A percentile compares a stretch with the other conserved stretches of the same genome.
These are phyloP conservation scores for Coelastrella sp. DNA, from an alignment of 139 green algal species.

Conservation along the genomic window DNA sequence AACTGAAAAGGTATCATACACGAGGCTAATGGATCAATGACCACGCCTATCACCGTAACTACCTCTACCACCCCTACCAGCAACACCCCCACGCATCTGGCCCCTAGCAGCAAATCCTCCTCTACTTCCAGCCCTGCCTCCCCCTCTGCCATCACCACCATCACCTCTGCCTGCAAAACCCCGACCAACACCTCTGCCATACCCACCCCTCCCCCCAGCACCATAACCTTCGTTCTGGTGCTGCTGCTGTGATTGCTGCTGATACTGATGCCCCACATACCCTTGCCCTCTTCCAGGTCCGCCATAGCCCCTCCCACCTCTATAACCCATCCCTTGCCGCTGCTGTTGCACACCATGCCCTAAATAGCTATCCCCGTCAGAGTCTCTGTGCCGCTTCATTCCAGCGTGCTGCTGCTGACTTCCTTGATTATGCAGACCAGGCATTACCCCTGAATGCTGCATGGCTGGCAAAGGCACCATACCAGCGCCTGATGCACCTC, in stretches of 20 bases:
- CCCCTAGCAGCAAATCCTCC: background rate
- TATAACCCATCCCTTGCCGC: background rate
- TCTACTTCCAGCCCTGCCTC: background rate
- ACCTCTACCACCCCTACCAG: constrained; percentile 5
- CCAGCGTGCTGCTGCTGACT: background rate
- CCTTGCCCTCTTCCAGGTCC: background rate
- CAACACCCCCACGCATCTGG: background rate
- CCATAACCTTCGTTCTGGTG: background rate
- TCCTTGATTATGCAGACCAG: background rate
- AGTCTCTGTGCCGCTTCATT: background rate
- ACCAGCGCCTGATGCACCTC: background rate
- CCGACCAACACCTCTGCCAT: constrained; percentile 18
- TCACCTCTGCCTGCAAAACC: constrained; percentile 11
- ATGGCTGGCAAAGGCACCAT: background rate
- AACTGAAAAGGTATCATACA: background rate
- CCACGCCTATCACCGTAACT: background rate
- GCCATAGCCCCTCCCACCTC: background rate
- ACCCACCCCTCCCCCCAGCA: constrained; percentile 14
- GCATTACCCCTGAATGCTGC: background rate
- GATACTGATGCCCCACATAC: background rate
- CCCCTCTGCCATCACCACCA: background rate
- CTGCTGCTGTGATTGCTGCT: background rate
- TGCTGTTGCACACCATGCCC: background rate
- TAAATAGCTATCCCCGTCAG: background rate
- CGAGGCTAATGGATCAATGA: no score